Evolutionary conservation across 2,329 filamentous ascomycete species (phyloP), one percentile per base, ranked within the genome.

Genomic region (Diaporthe vexans): DNA sequence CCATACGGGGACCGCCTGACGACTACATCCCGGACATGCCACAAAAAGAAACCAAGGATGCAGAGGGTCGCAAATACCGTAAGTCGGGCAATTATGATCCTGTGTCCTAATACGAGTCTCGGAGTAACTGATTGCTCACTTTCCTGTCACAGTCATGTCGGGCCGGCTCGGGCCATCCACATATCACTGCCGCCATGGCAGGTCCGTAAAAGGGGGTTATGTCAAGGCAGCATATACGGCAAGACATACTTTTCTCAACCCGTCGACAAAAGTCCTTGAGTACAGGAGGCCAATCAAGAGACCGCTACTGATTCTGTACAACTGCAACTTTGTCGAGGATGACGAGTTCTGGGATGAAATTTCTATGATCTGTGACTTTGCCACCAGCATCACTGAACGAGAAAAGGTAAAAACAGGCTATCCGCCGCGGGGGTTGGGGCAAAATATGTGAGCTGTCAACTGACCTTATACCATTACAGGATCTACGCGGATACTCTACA

Each of bases 311-410:
- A 19, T 71, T 13, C 11, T 58, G 13, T 71, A 71, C 21, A 8
- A 7, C 0, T 7, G 26, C 10, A n/a, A 61, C 40, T 59, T 46
- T 8, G 54, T 71, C 24, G 29, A 61, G 33, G 56, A 61, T 17
- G n/a, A 71, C 29, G 13, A 51, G 6, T 61, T 71, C 29, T 71
- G 43, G 56, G 21, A 43, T 21, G 56, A 61, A 37, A 6, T n/a
- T 21, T n/a, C 56, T 11, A 37, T 40, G 0, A 15, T 61, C 13
- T 21, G 56, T 26, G 54, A 61, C 4, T 51, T 26, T 61, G 69
- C 56, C 33, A 29, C 21, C 19, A 24, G 13, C 17, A 24, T 59
- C 26, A 51, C 29, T 13, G 54, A 51, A 35, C 35, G 54, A 17
- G 37, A 35, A 3, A 9, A 71, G 26, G 54, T 21, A 26, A 48